These are phyloP conservation scores for Lyophyllum decastes DNA, from an alignment of 768 basidiomycete genomes.

Conservation along the genomic window DNA sequence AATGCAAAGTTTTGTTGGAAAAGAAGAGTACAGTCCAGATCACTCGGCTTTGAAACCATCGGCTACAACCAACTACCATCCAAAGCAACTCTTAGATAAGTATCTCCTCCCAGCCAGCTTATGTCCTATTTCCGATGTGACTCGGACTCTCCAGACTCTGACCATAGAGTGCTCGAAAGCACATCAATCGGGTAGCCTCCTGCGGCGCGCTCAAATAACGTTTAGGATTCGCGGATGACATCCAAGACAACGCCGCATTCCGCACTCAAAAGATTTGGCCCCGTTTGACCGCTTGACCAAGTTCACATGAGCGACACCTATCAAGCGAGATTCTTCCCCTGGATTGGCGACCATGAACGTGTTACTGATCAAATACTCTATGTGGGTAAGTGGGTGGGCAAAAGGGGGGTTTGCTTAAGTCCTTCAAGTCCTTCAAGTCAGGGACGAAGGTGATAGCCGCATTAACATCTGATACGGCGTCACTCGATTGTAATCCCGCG, in stretches of 20 bases:
- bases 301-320: conserved; percentile 1
- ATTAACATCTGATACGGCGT: conserved; percentile 9
- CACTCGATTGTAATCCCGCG: conserved; percentile 15
- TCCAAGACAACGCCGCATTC: conserved; percentile 7
- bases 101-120: conserved; percentile 9
- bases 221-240: conserved; percentile 15
- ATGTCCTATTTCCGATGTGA: conserved; percentile 16
- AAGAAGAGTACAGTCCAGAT: not conserved
- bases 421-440: conserved; percentile 9
- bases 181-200: conserved; percentile 16
- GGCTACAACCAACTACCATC: not conserved
- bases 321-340: not conserved
- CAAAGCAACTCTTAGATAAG: not conserved
- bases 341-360: conserved; percentile 1
- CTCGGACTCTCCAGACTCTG: not conserved
- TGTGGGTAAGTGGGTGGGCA: conserved; percentile 4
- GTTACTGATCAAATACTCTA: conserved; percentile 9
- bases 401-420: conserved; percentile 11
- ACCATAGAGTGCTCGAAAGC: conserved; percentile 2
- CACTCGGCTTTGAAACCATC: conserved; percentile 1
- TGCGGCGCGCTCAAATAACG: conserved; percentile 14
- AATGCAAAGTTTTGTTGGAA: not conserved
- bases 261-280: not conserved
- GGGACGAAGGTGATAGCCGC: conserved; percentile 19
- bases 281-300: not conserved